phyloP scores from a whole-genome alignment of 768 basidiomycete species.

The Phylloporus sp. region DNA sequence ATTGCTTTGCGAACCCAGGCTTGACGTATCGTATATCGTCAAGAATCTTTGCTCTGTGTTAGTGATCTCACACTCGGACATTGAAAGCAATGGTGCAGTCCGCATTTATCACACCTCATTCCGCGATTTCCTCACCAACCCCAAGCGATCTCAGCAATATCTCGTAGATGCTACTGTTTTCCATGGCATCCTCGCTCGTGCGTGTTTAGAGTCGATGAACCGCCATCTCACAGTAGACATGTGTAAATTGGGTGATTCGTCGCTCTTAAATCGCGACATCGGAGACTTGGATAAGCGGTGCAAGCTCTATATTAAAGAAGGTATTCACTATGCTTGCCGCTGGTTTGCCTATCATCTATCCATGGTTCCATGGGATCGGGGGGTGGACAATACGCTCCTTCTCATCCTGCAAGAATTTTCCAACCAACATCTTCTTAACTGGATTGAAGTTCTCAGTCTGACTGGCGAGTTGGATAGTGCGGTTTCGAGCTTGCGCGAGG shows the following conservation, averaged over 20 bases:
- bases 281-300: slow-evolving; percentile 10
- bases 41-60: slow-evolving; percentile 15
- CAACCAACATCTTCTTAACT: slow-evolving; percentile 8
- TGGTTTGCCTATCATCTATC: slow-evolving; percentile 18
- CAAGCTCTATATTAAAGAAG: slow-evolving; percentile 11
- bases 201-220: slow-evolving; percentile 16
- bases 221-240: slow-evolving; percentile 13
- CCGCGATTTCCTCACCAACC: slow-evolving; percentile 17
- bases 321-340: slow-evolving; percentile 18
- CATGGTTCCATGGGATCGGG: slow-evolving; percentile 5
- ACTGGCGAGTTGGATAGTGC: slow-evolving; percentile 15
- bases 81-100: slow-evolving; percentile 7
- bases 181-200: slow-evolving; percentile 10
- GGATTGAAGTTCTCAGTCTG: slow-evolving; percentile 20
- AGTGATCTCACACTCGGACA: slow-evolving; percentile 4
- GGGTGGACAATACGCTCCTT: slow-evolving; percentile 4
- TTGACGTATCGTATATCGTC: slow-evolving; percentile 9
- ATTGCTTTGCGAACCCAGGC: slow-evolving; percentile 5
- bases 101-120: slow-evolving; percentile 21
- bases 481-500: slow-evolving; percentile 10
- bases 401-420: slow-evolving; percentile 9
- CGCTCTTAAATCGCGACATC: slow-evolving; percentile 10
- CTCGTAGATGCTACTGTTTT: slow-evolving; percentile 10
- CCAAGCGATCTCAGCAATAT: slow-evolving; percentile 13
- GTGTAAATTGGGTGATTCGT: slow-evolving; percentile 11